Base-by-base conservation (phyloP, 2,329 filamentous ascomycete genomes). In the Apiospora hydei region DNA sequence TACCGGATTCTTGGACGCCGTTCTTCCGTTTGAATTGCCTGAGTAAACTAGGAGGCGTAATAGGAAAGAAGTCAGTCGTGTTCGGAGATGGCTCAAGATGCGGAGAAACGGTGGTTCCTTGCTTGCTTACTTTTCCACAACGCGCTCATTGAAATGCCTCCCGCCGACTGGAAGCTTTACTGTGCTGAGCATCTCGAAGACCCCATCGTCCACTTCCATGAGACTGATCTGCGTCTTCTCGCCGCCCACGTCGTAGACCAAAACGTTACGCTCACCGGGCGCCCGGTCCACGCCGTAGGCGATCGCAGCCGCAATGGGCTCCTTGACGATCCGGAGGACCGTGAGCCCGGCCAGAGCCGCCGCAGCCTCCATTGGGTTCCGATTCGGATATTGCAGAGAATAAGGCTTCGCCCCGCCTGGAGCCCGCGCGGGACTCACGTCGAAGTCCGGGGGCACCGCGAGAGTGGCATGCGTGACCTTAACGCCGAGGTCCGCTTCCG, bases 231-330 rank as follows among this genome's bases (percentile, higher is more conserved):
- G 26, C 16, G 34, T 18, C 26, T n/a, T 38, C 10, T 38, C 44
- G 16, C 67, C 24, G 1, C 67, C 67, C 44, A 49, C n/a, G 14
- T 69, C 67, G 24, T 38, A 69, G 4, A 69, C 67, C 18, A 49
- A 26, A 24, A 69, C 24, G 10, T 69, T 49, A 3, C 18, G n/a
- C 7, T 49, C 67, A 13, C 30, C 44, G 8, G 7, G 11, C 16
- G 10, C 3, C 1, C 2, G 14, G 34, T 69, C 67, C 67, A 69
- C 2, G 18, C 26, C 8, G 14, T 69, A 49, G 1, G 44, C 44
- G 0, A 69, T 4, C 16, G 67, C 24, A 1, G 44, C 67, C 2
- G 67, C 16, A n/a, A 49, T 38, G 13, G 26, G 47, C 16, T 46
- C 44, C 10, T 13, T 30, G 44, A 49, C 8, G 26, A 38, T 10